Evolutionary conservation across 148 eudicot species (phyloP).

Genomic region (Cornus suecica): DNA sequence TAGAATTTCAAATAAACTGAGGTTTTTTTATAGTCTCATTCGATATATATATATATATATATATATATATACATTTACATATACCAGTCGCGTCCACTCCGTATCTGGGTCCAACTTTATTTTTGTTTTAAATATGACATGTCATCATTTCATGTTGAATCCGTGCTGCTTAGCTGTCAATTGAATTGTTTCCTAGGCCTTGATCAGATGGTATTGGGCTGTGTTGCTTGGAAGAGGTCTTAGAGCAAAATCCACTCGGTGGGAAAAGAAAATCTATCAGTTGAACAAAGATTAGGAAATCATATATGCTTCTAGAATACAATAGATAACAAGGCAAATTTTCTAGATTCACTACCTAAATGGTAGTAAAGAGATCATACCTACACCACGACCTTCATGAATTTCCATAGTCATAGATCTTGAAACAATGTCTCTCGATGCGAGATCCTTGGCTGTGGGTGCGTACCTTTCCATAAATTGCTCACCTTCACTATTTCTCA

Average conservation of each 20-base stretch:
- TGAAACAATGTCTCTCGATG: slow-evolving; percentile 95
- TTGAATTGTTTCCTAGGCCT: not conserved
- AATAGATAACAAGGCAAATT: not conserved
- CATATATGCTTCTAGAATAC: not conserved
- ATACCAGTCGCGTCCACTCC: too few species aligned
- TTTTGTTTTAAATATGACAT: too few species aligned
- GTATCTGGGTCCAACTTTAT: too few species aligned
- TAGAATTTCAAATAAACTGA: too few species aligned
- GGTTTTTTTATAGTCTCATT: too few species aligned
- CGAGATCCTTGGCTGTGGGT: slow-evolving; percentile 99
- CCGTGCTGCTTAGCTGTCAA: not conserved
- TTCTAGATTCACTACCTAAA: not conserved
- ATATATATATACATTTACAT: too few species aligned
- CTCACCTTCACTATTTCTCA: slow-evolving; percentile 96
- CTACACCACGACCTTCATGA: slow-evolving; percentile 99
- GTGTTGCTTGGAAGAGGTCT: not conserved
- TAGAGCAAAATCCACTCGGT: not conserved
- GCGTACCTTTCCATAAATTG: slow-evolving; percentile 99
- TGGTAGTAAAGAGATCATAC: slow-evolving; percentile 34
- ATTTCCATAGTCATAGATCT: slow-evolving; percentile 99
- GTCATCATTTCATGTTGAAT: too few species aligned
- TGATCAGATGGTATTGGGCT: not conserved
- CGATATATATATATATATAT: too few species aligned
- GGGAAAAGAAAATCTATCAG: not conserved
- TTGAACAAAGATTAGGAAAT: not conserved